These are phyloP conservation scores for Penicillium malachiteum DNA, from an alignment of 495 filamentous ascomycete genomes.

Conservation along the genomic window DNA sequence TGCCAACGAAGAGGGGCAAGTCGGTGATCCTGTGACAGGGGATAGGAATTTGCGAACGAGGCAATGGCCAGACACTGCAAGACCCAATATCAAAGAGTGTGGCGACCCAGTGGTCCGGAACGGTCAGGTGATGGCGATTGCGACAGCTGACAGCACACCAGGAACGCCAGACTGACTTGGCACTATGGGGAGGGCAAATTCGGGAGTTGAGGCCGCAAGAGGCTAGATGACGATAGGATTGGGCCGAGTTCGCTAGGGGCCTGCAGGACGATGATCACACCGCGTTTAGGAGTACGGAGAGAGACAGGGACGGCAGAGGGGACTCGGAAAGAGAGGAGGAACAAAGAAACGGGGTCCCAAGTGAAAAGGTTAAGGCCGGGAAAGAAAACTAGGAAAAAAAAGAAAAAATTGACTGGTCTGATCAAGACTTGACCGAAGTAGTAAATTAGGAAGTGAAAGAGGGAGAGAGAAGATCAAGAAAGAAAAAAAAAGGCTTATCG, in stretches of 20 bases:
- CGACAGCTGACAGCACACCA: slow-evolving; percentile 25
- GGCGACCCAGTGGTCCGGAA: slow-evolving; percentile 21
- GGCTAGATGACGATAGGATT: slow-evolving; percentile 14
- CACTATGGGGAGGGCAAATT: neutral
- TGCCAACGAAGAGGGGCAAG: neutral
- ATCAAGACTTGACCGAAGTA: neutral
- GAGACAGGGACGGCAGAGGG: neutral
- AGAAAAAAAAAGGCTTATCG: slow-evolving; percentile 2
- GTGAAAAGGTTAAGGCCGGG: neutral
- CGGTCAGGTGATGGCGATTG: slow-evolving; percentile 31
- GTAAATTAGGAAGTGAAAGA: neutral
- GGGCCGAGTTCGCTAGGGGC: slow-evolving; percentile 18
- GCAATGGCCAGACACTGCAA: neutral
- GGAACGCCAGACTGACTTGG: slow-evolving; percentile 12
- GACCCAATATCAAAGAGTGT: slow-evolving; percentile 19
- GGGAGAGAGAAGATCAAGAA: slow-evolving; percentile 6
- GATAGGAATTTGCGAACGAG: slow-evolving; percentile 1
- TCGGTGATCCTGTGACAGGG: neutral
- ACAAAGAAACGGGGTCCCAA: neutral
- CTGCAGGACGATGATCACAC: slow-evolving; percentile 28
- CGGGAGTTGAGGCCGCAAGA: neutral
- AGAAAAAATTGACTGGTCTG: neutral
- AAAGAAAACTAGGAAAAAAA: neutral
- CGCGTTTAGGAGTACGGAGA: slow-evolving; percentile 7
- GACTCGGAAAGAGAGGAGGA: neutral